Evolutionary conservation across 805 yeast species (phyloP).

Genomic region (Schwanniomyces vanrijiae): DNA sequence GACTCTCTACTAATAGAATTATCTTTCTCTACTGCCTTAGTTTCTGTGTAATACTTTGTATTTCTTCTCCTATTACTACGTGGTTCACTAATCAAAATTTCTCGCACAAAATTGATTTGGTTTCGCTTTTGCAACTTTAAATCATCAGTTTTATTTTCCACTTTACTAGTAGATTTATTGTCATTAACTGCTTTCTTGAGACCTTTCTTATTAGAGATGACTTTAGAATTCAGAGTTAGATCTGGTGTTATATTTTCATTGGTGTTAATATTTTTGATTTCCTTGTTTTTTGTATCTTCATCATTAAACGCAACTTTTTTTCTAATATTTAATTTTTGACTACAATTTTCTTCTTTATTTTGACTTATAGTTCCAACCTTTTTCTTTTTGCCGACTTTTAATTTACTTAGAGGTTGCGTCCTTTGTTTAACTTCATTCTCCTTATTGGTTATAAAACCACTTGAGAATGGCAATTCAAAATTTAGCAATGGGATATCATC

Average conservation of each 20-base stretch:
- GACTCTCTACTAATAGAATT: neutral
- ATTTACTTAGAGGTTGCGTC: neutral
- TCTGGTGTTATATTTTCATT: neutral
- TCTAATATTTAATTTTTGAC: neutral
- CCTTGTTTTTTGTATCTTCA: neutral
- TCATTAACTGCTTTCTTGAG: too few species aligned
- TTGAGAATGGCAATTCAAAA: neutral
- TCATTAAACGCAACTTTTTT: neutral
- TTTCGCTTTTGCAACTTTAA: neutral
- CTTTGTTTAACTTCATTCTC: too few species aligned
- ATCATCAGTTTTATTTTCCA: neutral
- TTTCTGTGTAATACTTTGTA: neutral
- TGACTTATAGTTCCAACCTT: neutral
- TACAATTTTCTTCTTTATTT: neutral
- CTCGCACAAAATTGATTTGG: neutral
- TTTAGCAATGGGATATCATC: neutral
- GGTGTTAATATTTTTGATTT: neutral
- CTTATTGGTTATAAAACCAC: neutral
- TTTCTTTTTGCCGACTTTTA: neutral
- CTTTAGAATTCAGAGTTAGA: too few species aligned
- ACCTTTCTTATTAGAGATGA: too few species aligned
- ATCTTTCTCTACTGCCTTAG: neutral
- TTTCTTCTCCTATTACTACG: neutral
- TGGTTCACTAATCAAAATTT: neutral
- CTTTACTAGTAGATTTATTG: neutral